These are phyloP conservation scores for Eimeria praecox DNA, from an alignment of 169 alveolate species.

Conservation along the genomic window DNA sequence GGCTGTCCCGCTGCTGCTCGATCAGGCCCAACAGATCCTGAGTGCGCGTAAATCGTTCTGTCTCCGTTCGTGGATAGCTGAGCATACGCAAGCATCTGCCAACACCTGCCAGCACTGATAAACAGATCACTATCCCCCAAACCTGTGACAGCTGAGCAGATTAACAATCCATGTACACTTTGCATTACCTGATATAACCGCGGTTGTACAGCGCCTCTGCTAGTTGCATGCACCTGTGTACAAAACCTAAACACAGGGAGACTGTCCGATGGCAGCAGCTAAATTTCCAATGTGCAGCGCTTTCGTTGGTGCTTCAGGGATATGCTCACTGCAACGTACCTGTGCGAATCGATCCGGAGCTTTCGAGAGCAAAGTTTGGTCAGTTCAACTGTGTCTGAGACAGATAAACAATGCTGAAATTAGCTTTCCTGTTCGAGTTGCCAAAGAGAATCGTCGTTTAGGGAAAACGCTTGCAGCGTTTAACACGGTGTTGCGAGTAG, in stretches of 20 bases:
- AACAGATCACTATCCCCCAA: neutral
- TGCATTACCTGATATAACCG: slow-evolving; percentile 82
- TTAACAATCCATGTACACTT: neutral
- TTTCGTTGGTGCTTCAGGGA: neutral
- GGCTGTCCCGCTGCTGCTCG: slow-evolving; percentile 86
- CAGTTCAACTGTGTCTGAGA: slow-evolving; percentile 88
- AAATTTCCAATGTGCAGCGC: neutral
- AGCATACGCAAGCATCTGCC: slow-evolving; percentile 90
- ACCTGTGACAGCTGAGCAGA: neutral
- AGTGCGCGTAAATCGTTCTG: slow-evolving; percentile 95
- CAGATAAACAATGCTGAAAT: neutral
- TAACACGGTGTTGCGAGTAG: neutral
- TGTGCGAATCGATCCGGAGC: slow-evolving; percentile 82
- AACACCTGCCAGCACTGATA: neutral
- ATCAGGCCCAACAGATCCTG: slow-evolving; percentile 93
- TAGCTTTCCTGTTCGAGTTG: neutral
- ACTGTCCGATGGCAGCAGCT: neutral
- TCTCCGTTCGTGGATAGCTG: slow-evolving; percentile 99
- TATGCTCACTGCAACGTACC: neutral
- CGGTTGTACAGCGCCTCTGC: slow-evolving; percentile 98
- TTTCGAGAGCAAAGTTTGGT: slow-evolving; percentile 86
- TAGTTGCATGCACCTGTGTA: slow-evolving; percentile 94
- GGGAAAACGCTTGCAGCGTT: neutral
- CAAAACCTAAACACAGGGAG: neutral
- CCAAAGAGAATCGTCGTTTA: neutral